Conservation (phyloP, 2,329 filamentous ascomycete species). For the Camillea tinctor region DNA sequence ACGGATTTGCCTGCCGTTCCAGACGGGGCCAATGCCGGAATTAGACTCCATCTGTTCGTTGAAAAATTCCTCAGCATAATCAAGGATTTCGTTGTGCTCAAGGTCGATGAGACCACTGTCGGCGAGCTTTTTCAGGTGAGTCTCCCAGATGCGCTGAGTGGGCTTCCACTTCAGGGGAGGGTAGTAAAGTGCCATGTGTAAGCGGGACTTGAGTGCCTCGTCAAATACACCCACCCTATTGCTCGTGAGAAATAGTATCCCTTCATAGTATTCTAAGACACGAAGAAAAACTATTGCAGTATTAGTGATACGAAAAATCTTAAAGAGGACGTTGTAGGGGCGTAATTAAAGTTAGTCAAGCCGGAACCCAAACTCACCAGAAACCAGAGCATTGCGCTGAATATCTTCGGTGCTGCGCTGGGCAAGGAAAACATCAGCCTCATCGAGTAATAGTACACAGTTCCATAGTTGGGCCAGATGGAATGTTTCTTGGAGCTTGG, state of each 20-base stretch:
- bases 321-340: too few relatives aligned
- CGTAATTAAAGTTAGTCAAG: too few relatives aligned
- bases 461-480: constrained; percentile 17
- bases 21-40: too few relatives aligned
- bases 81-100: too few relatives aligned
- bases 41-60: constrained; percentile 2
- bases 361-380: constrained; percentile 23
- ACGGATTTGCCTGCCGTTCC: constrained; percentile 29
- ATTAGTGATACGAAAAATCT: too few relatives aligned
- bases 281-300: constrained; percentile 34
- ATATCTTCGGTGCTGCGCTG: constrained; percentile 18
- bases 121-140: too few relatives aligned
- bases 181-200: constrained; percentile 37
- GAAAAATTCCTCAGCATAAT: constrained; percentile 18
- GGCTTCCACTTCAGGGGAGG: constrained; percentile 19
- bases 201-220: constrained; percentile 39
- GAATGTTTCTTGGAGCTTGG: constrained; percentile 22
- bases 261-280: too few relatives aligned
- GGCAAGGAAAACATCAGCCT: constrained; percentile 21
- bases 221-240: constrained; percentile 42
- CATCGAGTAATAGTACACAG: constrained; percentile 20
- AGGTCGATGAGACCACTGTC: too few relatives aligned
- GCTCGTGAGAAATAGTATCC: constrained; percentile 41
- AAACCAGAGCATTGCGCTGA: constrained; percentile 32
- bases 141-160: too few relatives aligned